Evolutionary conservation across 2,329 filamentous ascomycete species (phyloP).

Genomic region (Penicillium sp.): DNA sequence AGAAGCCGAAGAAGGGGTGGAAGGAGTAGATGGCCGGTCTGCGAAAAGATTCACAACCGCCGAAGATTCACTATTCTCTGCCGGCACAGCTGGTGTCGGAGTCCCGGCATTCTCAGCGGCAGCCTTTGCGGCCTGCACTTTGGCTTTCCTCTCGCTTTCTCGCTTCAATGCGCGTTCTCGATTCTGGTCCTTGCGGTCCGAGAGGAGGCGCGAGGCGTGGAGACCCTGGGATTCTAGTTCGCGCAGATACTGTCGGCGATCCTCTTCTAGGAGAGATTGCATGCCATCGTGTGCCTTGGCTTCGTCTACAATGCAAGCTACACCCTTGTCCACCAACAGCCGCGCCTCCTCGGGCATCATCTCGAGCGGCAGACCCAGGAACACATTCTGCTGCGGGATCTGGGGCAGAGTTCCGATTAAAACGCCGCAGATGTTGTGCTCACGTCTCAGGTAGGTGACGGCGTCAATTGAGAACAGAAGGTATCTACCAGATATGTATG

Average conservation of each 20-base stretch:
- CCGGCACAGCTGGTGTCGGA: background rate
- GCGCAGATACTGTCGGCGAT: constrained; percentile 61
- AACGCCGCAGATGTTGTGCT: constrained; percentile 80
- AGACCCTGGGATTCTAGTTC: constrained; percentile 55
- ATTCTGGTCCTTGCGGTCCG: constrained; percentile 50
- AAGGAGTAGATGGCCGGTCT: constrained; percentile 14
- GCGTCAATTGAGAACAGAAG: constrained; percentile 84
- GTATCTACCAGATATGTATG: constrained; percentile 74
- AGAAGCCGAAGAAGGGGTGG: constrained; percentile 13
- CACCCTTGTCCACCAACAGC: constrained; percentile 71
- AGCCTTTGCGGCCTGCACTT: constrained; percentile 11
- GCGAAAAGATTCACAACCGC: constrained; percentile 28
- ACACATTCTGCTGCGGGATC: constrained; percentile 90
- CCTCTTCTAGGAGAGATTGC: constrained; percentile 54
- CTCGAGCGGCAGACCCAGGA: constrained; percentile 82
- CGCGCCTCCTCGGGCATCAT: constrained; percentile 87
- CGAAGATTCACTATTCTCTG: constrained; percentile 6
- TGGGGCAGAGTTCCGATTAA: constrained; percentile 86
- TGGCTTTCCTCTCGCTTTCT: constrained; percentile 38
- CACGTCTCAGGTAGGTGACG: constrained; percentile 71
- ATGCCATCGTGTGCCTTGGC: constrained; percentile 66
- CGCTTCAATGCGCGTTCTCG: constrained; percentile 52
- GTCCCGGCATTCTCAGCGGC: constrained; percentile 17
- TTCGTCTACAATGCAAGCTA: constrained; percentile 80
- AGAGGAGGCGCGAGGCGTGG: constrained; percentile 48